Evolutionary conservation across 2,329 filamentous ascomycete genomes (phyloP), one percentile per base, ranked within the genome.

Genomic region (Colletotrichum somersetense): DNA sequence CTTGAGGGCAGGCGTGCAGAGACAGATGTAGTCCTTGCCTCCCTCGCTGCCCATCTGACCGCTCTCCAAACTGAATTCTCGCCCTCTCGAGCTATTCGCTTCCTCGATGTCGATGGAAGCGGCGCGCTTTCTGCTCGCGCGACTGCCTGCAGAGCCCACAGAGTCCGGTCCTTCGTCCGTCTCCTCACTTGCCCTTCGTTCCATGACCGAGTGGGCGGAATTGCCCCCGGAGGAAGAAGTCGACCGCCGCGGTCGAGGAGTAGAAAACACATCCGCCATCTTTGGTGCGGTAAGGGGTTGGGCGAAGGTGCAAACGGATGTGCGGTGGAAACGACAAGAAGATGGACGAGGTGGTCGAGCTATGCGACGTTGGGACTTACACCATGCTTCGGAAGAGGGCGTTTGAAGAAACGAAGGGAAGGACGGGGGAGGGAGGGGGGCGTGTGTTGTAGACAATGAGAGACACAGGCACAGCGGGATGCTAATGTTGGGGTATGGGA

Each of bases 1-100:
- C 77, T 89, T 90, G 5, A 87, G 87, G 23, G 85, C 83, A 56
- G 87, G 86, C 16, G 86, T 85, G 76, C 88, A 90, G 73, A 89
- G 82, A 79, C 88, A 90, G 44, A 89, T 86, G 58, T 84, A 77
- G 58, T 88, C 86, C 65, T 75, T 62, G 68, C 66, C 57, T 57
- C 69, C 66, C 52, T 74, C 71, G 66, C 66, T 48, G 55, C 75
- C 74, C 30, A 78, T 72, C 78, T 64, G 69, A 75, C 26, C 82
- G 79, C 83, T 82, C 67, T 79, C 80, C 62, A 84, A 76, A 63
- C 76, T 79, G 59, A 83, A 75, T 57, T 77, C 77, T 62, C 81
- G 78, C 48, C 80, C 77, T 61, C 78, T 79, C 20, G 80, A 76
- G 33, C 80, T 80, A 73, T 81, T 85, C n/a, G 82, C 82, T 71